Base-by-base conservation (phyloP, 1,284 basidiomycete species). In the Microbotryum silenes-acaulis region DNA sequence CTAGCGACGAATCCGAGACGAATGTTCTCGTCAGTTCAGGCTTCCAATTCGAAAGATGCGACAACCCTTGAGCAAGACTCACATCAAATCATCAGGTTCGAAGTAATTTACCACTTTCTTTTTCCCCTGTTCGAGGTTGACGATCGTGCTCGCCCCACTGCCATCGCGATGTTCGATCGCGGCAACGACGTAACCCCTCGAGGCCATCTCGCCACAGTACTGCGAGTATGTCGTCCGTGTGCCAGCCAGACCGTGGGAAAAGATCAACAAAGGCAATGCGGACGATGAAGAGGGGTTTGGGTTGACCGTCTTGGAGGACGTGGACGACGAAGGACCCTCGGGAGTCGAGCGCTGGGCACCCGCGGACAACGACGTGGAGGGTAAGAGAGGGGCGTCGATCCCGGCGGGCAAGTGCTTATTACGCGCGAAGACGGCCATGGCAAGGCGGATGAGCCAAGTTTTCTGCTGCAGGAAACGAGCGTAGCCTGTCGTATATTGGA, bases 91-190 rank as follows among this genome's bases (percentile, higher is more conserved):
- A 20, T 74, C 71, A 45, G 81, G 79, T 49, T 77, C 77, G 56
- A 81, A 74, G 70, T 86, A 86, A 44, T 70, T 56, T 46, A 74
- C 58, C 51, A 62, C 25, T 52, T 60, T 59, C 49, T 61, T 18
- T 48, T 54, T 51, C 57, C 58, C 51, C 46, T 62, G 48, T 25
- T 52, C 53, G 20, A 47, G 52, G 68, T 52, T 68, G 44, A 65
- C 62, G 60, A 69, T 71, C 73, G 77, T 76, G 63, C 72, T 75
- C 1, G 83, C 82, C 0, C 80, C 84, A 2, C 84, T 85, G 0
- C 88, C 88, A 73, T 91, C 88, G 20, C 83, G 79, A 72, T 90
- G 88, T 71, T 89, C 87, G 48, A 90, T 74, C 3, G 86, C 84
- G 37, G 89, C 77, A 1, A 91, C 87, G 18, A 90, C 82, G 65